phyloP scores from a whole-genome alignment of 805 yeast species.

The Wickerhamiella dianesei region DNA sequence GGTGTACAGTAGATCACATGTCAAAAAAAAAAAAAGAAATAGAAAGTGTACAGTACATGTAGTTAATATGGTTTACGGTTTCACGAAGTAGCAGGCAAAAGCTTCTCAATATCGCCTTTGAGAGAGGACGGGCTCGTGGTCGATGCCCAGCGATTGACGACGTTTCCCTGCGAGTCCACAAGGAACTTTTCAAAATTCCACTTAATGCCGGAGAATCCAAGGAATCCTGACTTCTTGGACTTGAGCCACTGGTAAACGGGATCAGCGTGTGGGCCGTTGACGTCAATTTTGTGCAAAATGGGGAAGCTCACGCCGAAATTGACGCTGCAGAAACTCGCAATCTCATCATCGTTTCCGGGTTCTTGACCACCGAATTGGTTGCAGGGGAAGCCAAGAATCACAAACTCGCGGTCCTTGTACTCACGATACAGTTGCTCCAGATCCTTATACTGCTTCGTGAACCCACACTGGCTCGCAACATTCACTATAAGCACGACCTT shows the following conservation, averaged over 20 bases:
- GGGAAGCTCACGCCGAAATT: conserved; percentile 92
- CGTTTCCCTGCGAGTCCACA: conserved; percentile 43
- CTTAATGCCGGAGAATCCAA: conserved; percentile 60
- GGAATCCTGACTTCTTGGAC: conserved; percentile 39
- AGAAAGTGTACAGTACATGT: no score
- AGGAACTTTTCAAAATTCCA: conserved; percentile 77
- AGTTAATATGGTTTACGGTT: no score
- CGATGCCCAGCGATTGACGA: conserved; percentile 50
- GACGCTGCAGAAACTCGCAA: conserved; percentile 54
- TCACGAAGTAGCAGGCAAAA: conserved; percentile 27
- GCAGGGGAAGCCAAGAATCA: conserved; percentile 76
- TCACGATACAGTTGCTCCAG: conserved; percentile 55
- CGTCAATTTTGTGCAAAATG: conserved; percentile 70
- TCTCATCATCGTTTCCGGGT: conserved; percentile 54
- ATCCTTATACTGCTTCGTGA: conserved; percentile 64
- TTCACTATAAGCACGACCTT: conserved; percentile 75
- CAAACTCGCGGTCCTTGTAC: conserved; percentile 50
- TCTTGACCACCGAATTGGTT: conserved; percentile 80
- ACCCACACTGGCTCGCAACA: conserved; percentile 76
- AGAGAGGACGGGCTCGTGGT: conserved; percentile 52
- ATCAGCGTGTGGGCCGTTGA: conserved; percentile 71
- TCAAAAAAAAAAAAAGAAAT: no score
- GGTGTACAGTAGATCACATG: no score
- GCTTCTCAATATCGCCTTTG: conserved; percentile 41
- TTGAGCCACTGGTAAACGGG: conserved; percentile 74